These are phyloP conservation scores for Colletotrichum trifolii DNA, from an alignment of 2,329 filamentous ascomycete genomes.

Conservation along the genomic window DNA sequence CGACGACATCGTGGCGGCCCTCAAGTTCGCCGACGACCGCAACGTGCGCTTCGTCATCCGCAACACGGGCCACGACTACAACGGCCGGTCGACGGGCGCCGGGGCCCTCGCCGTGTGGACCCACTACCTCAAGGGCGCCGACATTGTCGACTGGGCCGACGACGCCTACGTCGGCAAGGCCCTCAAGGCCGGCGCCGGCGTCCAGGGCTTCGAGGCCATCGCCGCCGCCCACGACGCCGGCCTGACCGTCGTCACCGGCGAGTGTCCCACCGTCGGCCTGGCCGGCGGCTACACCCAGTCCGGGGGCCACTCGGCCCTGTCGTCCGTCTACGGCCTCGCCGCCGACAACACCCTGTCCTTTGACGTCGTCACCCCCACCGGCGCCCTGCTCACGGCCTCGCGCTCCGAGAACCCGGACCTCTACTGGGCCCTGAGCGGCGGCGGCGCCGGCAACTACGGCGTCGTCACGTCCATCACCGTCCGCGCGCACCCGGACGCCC, in stretches of 20 bases:
- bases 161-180: constrained; percentile 60
- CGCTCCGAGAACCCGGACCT: constrained; percentile 65
- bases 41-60: constrained; percentile 51
- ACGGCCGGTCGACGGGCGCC: constrained; percentile 63
- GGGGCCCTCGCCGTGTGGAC: constrained; percentile 61
- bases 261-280: constrained; percentile 61
- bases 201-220: constrained; percentile 59
- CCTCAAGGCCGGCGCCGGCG: constrained; percentile 64
- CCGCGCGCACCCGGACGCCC: constrained; percentile 57
- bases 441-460: constrained; percentile 56
- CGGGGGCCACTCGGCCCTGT: constrained; percentile 62
- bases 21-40: constrained; percentile 52
- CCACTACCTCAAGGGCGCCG: constrained; percentile 56
- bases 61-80: constrained; percentile 48
- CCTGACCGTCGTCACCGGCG: constrained; percentile 58
- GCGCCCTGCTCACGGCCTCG: constrained; percentile 61
- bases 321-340: constrained; percentile 63
- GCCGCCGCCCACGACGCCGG: constrained; percentile 51
- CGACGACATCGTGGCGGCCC: constrained; percentile 48
- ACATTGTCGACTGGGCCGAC: constrained; percentile 45
- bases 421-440: constrained; percentile 72
- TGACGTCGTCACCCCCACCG: constrained; percentile 65
- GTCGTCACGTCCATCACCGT: constrained; percentile 66
- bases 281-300: constrained; percentile 66
- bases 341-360: constrained; percentile 71